phyloP scores from a whole-genome alignment of 2,329 filamentous ascomycete species.

The Cercospora canescens region DNA sequence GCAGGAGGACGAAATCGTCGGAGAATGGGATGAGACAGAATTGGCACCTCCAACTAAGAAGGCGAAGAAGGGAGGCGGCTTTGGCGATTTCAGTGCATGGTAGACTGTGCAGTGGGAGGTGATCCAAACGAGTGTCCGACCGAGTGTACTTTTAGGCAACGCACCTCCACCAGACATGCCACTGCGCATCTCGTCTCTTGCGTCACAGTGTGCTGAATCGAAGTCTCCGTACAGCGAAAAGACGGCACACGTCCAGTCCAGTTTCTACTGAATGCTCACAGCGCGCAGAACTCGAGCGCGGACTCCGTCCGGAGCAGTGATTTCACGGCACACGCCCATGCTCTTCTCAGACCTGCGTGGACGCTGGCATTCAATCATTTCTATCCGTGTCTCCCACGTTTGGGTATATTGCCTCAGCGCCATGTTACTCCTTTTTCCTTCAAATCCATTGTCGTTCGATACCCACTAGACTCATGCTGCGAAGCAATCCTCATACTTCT shows the following conservation, averaged over 20 bases:
- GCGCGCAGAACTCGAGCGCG: not conserved
- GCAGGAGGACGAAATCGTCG: conserved; percentile 59
- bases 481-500: conserved; percentile 71
- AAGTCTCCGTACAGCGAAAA: not conserved
- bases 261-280: not conserved
- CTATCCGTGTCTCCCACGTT: conserved; percentile 9
- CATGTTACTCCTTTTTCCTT: conserved; percentile 1
- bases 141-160: not conserved
- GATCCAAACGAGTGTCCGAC: not conserved
- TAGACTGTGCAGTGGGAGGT: conserved; percentile 39
- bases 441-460: not conserved
- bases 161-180: not conserved
- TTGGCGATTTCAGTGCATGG: conserved; percentile 95
- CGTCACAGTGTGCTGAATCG: not conserved
- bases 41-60: conserved; percentile 81
- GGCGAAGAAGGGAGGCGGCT: conserved; percentile 62
- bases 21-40: conserved; percentile 58
- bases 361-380: not conserved
- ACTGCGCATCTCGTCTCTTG: no score
- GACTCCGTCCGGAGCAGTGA: not conserved
- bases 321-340: not conserved
- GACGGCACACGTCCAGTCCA: not conserved
- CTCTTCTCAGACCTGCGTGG: not conserved
- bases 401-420: conserved; percentile 6
- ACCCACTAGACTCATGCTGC: not conserved